Percentiles rank a stretch among this genome's conserved stretches.
Conservation (phyloP, 2,329 filamentous ascomycete species). For the Nigrograna mackinnonii region DNA sequence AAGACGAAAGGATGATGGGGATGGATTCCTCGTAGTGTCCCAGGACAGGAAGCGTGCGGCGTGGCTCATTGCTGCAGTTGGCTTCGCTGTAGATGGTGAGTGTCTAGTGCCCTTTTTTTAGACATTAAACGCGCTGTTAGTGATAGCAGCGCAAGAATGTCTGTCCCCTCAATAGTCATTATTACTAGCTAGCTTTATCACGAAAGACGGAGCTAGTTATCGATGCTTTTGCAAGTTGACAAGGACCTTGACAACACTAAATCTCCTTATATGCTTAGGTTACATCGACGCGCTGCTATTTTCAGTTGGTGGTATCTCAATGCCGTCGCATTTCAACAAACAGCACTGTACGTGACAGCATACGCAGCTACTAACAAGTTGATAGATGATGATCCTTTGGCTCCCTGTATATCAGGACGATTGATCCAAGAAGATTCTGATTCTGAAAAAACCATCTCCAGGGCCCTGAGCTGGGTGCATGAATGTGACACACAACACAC, state of each 20-base stretch:
- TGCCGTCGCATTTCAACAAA: no score
- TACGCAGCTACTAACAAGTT: no score
- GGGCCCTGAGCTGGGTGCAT: neutral
- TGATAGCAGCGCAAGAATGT: no score
- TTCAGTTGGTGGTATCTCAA: no score
- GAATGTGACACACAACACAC: neutral
- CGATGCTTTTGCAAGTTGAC: no score
- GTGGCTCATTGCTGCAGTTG: conserved; percentile 8
- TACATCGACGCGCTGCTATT: no score
- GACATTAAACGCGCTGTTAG: neutral
- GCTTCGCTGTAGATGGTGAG: conserved; percentile 9
- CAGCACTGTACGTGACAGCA: no score
- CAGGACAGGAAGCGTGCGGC: neutral
- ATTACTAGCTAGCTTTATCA: no score
- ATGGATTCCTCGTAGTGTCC: conserved; percentile 10
- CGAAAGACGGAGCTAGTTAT: no score
- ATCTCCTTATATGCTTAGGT: no score
- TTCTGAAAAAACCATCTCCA: neutral
- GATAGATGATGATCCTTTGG: neutral
- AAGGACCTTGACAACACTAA: no score
- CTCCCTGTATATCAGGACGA: neutral
- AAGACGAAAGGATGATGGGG: conserved; percentile 2
- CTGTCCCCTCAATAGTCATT: no score
- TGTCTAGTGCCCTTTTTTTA: neutral
- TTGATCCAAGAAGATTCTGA: neutral